phyloP scores from a whole-genome alignment of 108 stramenopile genomes.

The Pseudonitzschia delicatissima region DNA sequence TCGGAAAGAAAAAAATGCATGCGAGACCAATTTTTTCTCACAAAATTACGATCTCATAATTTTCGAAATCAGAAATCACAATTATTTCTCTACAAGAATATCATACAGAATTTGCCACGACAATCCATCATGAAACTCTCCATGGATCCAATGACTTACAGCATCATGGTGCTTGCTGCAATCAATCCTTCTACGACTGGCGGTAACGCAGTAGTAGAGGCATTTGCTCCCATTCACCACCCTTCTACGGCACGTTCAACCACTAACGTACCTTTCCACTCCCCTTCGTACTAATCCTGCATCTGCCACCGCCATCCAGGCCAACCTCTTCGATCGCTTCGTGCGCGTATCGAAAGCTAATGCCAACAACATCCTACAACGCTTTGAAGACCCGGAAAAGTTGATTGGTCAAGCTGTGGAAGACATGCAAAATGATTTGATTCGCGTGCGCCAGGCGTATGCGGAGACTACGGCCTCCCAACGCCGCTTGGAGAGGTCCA shows the following conservation, averaged over 20 bases:
- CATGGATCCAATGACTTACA: too few relatives aligned
- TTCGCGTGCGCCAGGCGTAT: slow-evolving; percentile 86
- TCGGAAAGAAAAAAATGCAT: too few relatives aligned
- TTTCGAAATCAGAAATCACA: too few relatives aligned
- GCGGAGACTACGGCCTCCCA: slow-evolving; percentile 87
- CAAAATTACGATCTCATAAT: too few relatives aligned
- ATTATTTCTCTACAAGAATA: too few relatives aligned
- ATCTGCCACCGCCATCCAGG: slow-evolving; percentile 30
- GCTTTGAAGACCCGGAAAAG: slow-evolving; percentile 87
- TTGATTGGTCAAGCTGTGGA: slow-evolving; percentile 83
- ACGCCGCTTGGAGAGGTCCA: slow-evolving; percentile 63
- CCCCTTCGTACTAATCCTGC: background rate
- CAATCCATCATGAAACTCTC: too few relatives aligned
- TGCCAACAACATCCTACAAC: slow-evolving; percentile 72
- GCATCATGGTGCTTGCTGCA: too few relatives aligned
- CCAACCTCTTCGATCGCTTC: slow-evolving; percentile 62
- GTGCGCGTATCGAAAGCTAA: slow-evolving; percentile 62
- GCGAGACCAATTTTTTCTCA: too few relatives aligned
- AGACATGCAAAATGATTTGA: slow-evolving; percentile 88
- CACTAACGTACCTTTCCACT: too few relatives aligned
- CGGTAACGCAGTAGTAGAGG: too few relatives aligned
- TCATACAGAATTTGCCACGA: too few relatives aligned
- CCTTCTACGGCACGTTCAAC: background rate
- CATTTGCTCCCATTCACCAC: slow-evolving; percentile 7
- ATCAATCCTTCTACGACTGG: too few relatives aligned